Base-by-base conservation (phyloP, 225 moss, liverwort and hornwort species). In the Physcomitrellopsis africana region DNA sequence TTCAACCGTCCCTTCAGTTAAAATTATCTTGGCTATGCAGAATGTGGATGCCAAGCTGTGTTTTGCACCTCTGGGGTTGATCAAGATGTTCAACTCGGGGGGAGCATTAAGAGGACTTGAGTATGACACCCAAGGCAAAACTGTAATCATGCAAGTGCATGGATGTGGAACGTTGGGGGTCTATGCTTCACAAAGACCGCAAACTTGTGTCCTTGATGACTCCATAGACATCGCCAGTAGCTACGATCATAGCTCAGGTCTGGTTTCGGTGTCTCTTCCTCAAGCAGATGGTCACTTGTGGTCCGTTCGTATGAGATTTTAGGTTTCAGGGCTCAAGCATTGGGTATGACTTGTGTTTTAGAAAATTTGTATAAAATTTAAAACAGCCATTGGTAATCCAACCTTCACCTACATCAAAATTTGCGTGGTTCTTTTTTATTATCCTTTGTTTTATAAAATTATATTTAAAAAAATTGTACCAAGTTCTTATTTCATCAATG, bases 51-150 rank as follows among this genome's bases (percentile, higher is more conserved):
- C 65, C 9, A 81, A 77, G 51, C 70, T 95, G 51, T 81, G 65
- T 44, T 82, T 95, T 67, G 99, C 93, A 20, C 93, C 99, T 11
- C 69, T 99, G 26, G 99, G 99, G 7, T 76, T 99, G 9, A 82
- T 89, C 65, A 77, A 88, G 66, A 99, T 99, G 99, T 95, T 99
- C 74, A 99, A 99, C 54, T 90, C 93, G 0, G 99, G 99, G 11
- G 99, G 90, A 15, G 92, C 99, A 1, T 73, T 99, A 43, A 73
- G 86, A 16, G 82, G 80, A 9, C 64, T 99, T 37, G 67, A 76
- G 0, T 93, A 89, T 44, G 77, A 95, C 77, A 69, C 67, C 1
- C 52, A 76, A 64, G 89, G 81, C 59, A 87, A 63, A 51, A 53
- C 44, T 26, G 81, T 92, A 15, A 81, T 78, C 51, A 93, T 99